Evolutionary conservation across 2,329 filamentous ascomycete species (phyloP), one percentile per base, ranked within the genome.

Genomic region (Fusarium sp.): DNA sequence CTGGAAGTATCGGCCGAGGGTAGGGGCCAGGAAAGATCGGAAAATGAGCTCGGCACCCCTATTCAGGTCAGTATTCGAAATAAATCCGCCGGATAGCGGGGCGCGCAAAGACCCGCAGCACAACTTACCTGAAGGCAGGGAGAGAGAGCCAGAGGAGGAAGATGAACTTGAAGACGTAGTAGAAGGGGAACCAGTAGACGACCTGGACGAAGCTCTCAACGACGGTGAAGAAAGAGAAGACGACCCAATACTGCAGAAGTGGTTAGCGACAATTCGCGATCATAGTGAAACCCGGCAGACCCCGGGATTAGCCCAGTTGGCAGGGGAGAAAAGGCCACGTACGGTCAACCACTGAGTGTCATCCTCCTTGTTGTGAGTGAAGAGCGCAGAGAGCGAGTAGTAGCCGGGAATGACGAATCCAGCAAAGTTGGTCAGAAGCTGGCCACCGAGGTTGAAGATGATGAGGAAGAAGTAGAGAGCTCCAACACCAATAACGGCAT

Each of bases 111-210:
- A 58, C 55, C 39, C 50, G 58, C 49, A 58, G 20, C 15, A 31
- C 34, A 38, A 85, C 91, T 80, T 91, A 98, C 95, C 87, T 87
- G 86, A 97, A 98, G 82, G 93, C 88, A 81, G 96, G 96, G 78
- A 99, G 94, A 75, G 95, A 91, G 85, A 99, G 94, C 96, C 96
- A 99, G 81, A 99, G 91, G 77, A 98, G 88, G 81, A 98, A 92
- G 79, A 97, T 86, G 80, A 99, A 98, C 89, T 99, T 99, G 92
- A 99, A 98, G 80, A 95, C 95, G 85, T 93, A 99, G 92, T 99
- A 99, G 87, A 99, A 99, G 79, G 96, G 92, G 86, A 97, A 94
- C 93, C 93, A 97, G 88, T 96, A 96, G 69, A 95, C 92, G 69
- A 94, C 92, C 83, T 88, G 94, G 77, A 97, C 83, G 66, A 92